A percentile compares a stretch with the other conserved stretches of the same genome.
Conservation (phyloP, 768 basidiomycete genomes). For the Leccinellum rugosiceps region DNA sequence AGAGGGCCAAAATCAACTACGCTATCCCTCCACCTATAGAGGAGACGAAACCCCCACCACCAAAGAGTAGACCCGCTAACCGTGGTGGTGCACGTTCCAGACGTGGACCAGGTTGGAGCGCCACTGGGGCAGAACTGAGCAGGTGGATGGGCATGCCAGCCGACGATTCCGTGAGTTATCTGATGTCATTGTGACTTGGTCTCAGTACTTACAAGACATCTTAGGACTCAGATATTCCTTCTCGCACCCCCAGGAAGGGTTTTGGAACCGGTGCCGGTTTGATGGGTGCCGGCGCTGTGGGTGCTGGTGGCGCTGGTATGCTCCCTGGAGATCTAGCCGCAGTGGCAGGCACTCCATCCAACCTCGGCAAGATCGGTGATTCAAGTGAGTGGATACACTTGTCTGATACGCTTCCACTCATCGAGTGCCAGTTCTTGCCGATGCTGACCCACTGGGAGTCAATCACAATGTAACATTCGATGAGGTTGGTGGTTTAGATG, state of each 20-base stretch:
- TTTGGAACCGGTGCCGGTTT: conserved; percentile 53
- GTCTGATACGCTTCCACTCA: conserved; percentile 14
- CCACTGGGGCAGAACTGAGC: conserved; percentile 70
- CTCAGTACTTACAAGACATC: neutral
- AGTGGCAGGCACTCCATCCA: conserved; percentile 74
- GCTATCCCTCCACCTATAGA: conserved; percentile 80
- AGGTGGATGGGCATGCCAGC: conserved; percentile 71
- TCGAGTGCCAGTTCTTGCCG: conserved; percentile 65
- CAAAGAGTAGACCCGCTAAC: conserved; percentile 36
- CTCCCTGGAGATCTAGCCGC: conserved; percentile 58
- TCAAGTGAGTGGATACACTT: conserved; percentile 45
- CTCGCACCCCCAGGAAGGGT: conserved; percentile 67
- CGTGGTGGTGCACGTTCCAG: conserved; percentile 39
- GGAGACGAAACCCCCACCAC: conserved; percentile 47
- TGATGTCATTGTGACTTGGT: neutral
- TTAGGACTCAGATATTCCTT: conserved; percentile 70
- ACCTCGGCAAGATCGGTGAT: conserved; percentile 81
- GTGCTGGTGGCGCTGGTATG: conserved; percentile 53
- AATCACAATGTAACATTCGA: conserved; percentile 94
- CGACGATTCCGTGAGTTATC: conserved; percentile 62
- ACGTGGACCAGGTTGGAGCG: conserved; percentile 73
- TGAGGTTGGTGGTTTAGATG: conserved; percentile 93
- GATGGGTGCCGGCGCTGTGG: conserved; percentile 45
- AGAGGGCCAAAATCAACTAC: conserved; percentile 67
- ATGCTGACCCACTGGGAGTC: conserved; percentile 93